Percentiles rank a stretch among this genome's conserved stretches.
Evolutionary conservation across 108 stramenopile genomes (phyloP).

Genomic region (Nitzschia putrida): DNA sequence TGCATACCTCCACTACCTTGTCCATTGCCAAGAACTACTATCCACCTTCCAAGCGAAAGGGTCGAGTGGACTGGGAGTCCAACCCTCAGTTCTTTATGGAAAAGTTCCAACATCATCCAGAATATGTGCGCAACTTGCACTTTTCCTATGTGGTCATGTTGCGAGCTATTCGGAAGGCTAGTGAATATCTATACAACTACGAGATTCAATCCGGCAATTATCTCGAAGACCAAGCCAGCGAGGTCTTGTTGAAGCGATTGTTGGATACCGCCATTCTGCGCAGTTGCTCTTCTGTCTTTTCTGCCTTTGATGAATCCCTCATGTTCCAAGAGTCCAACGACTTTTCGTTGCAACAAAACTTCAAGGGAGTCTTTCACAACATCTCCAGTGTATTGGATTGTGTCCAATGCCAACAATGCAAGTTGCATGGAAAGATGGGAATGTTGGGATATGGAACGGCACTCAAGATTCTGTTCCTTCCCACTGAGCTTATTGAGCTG

Average conservation of each 20-base stretch:
- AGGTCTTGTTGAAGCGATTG: constrained; percentile 64
- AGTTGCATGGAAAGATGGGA: constrained; percentile 90
- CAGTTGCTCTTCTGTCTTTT: constrained; percentile 78
- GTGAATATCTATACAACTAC: constrained; percentile 69
- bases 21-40: constrained; percentile 90
- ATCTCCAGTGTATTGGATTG: constrained; percentile 89
- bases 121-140: constrained; percentile 90
- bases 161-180: constrained; percentile 84
- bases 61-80: constrained; percentile 70
- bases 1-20: constrained; percentile 88
- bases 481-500: constrained; percentile 48
- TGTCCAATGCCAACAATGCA: constrained; percentile 96
- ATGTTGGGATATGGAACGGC: constrained; percentile 94
- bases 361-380: constrained; percentile 93
- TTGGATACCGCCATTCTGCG: constrained; percentile 77
- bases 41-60: constrained; percentile 83
- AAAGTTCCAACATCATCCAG: constrained; percentile 77
- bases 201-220: constrained; percentile 82
- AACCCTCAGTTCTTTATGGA: constrained; percentile 87
- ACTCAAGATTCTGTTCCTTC: constrained; percentile 88
- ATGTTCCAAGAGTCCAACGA: constrained; percentile 77
- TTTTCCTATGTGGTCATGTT: constrained; percentile 92
- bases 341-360: constrained; percentile 74
- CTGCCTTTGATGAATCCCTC: constrained; percentile 92
- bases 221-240: constrained; percentile 78